These are phyloP conservation scores for Musa balbisiana DNA, from an alignment of 202 grass and related monocot genomes.

Conservation along the genomic window DNA sequence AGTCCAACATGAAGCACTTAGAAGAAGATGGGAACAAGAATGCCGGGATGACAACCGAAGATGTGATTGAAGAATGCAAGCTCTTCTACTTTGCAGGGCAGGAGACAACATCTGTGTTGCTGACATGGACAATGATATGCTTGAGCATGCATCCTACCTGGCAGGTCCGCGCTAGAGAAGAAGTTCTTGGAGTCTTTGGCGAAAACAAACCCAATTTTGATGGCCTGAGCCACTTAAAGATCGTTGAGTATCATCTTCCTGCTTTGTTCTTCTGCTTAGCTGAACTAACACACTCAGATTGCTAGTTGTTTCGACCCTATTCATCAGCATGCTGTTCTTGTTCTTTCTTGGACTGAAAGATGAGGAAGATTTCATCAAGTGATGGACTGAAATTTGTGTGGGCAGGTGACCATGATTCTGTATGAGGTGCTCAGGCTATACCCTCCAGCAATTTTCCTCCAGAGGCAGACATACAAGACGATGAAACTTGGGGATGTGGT, in stretches of 20 bases:
- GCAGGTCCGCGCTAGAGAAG: conserved; percentile 57
- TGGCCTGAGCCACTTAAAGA: conserved; percentile 49
- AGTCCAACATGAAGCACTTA: conserved; percentile 38
- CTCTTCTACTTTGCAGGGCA: conserved; percentile 71
- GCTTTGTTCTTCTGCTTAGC: background rate
- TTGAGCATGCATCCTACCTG: conserved; percentile 62
- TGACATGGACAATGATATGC: conserved; percentile 57
- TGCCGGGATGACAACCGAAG: conserved; percentile 35
- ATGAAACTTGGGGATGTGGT: too few species aligned
- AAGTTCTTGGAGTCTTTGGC: conserved; percentile 45
- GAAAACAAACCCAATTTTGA: too few species aligned
- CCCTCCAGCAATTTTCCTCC: too few species aligned
- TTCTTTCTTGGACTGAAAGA: too few species aligned
- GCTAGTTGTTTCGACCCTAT: background rate
- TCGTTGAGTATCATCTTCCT: background rate
- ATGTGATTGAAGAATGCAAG: conserved; percentile 72
- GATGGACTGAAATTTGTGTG: background rate
- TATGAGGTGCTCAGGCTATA: conserved; percentile 64
- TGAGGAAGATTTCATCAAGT: too few species aligned
- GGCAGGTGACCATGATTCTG: conserved; percentile 61
- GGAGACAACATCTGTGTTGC: conserved; percentile 49
- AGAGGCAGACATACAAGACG: too few species aligned
- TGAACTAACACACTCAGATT: background rate
- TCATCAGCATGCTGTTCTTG: too few species aligned
- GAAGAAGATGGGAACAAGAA: background rate